Evolutionary conservation across 331 rosid genomes (phyloP).

Genomic region (Prunus yedoensis): DNA sequence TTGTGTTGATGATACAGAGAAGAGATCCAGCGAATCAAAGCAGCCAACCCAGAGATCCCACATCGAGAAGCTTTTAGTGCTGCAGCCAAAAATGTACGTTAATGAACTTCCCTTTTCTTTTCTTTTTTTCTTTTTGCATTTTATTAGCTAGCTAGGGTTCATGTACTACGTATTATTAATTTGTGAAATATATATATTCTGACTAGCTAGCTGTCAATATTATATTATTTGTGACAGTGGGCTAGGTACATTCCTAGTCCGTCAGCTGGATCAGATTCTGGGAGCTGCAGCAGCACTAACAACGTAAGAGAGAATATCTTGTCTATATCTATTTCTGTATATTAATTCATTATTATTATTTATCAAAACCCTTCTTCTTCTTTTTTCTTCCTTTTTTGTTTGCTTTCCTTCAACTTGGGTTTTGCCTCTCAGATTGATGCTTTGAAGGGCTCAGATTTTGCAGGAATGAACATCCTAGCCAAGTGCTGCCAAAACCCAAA

Average conservation of each 20-base stretch:
- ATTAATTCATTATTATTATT: background rate
- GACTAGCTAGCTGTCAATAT: background rate
- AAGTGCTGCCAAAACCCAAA: background rate
- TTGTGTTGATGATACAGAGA: conserved; percentile 45
- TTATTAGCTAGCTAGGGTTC: background rate
- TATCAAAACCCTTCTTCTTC: background rate
- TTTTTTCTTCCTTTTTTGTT: background rate
- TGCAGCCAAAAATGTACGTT: conserved; percentile 82
- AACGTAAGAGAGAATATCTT: conserved; percentile 36
- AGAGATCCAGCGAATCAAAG: conserved; percentile 95
- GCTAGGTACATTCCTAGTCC: conserved; percentile 87
- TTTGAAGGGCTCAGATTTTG: conserved; percentile 18
- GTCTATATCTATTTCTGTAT: background rate
- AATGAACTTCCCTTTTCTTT: background rate
- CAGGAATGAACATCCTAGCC: conserved; percentile 39
- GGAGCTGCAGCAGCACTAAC: conserved; percentile 43
- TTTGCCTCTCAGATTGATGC: background rate
- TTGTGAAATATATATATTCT: background rate
- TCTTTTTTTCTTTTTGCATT: background rate
- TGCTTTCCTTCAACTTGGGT: background rate
- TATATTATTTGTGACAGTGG: conserved; percentile 58
- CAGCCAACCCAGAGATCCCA: conserved; percentile 89
- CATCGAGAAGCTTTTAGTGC: conserved; percentile 98
- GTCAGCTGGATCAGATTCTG: conserved; percentile 53
- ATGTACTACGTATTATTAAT: background rate